Conservation (phyloP, 2,329 filamentous ascomycete genomes). For the Talaromyces verruculosus region DNA sequence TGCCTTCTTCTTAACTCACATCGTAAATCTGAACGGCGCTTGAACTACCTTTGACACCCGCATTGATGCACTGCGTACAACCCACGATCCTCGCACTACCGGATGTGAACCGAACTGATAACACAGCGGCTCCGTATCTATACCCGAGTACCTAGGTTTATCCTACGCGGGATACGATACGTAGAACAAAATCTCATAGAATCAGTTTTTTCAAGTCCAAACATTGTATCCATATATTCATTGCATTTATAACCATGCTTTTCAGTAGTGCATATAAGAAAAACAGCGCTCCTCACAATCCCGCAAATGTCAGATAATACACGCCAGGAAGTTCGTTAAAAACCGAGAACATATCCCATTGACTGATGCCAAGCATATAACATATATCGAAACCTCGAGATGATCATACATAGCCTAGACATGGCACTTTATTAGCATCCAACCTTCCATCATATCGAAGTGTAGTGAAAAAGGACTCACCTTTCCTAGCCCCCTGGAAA, state of each 20-base stretch:
- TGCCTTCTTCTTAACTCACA: too few species aligned
- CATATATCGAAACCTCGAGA: neutral
- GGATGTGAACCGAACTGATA: neutral
- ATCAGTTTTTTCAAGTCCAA: neutral
- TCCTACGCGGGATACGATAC: neutral
- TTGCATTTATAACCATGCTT: neutral
- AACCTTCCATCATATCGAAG: neutral
- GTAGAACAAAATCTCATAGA: neutral
- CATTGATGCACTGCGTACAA: neutral
- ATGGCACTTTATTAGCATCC: neutral
- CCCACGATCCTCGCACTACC: neutral
- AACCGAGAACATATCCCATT: neutral
- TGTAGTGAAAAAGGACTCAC: slow-evolving; percentile 37
- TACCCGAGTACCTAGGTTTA: neutral
- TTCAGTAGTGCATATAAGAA: neutral
- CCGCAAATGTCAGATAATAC: neutral
- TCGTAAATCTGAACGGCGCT: too few species aligned
- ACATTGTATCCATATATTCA: neutral
- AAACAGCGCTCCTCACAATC: slow-evolving; percentile 1
- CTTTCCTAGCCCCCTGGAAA: slow-evolving; percentile 83
- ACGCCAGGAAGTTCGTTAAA: slow-evolving; percentile 3
- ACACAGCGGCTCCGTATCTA: neutral
- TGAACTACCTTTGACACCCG: neutral
- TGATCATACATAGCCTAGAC: slow-evolving; percentile 10
- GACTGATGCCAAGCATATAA: slow-evolving; percentile 3